Conservation (phyloP, 2,329 filamentous ascomycete genomes). For the Pseudohalonectria lignicola region DNA sequence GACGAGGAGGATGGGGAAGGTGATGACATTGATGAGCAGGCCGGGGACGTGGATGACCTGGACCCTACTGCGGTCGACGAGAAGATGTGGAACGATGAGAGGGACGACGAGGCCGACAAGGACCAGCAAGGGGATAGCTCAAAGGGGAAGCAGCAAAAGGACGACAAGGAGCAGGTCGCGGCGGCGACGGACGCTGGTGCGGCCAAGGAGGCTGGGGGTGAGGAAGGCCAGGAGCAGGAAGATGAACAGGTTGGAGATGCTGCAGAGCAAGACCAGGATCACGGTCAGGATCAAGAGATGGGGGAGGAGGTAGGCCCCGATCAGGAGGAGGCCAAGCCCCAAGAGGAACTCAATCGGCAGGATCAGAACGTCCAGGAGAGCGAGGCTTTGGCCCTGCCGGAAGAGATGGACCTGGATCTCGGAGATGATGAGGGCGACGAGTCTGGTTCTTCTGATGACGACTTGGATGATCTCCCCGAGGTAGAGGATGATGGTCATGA, state of each 20-base stretch:
- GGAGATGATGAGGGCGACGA: constrained; percentile 55
- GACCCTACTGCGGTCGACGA: constrained; percentile 89
- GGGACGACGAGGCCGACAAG: constrained; percentile 70
- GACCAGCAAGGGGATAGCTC: constrained; percentile 67
- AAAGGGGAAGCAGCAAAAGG: constrained; percentile 53
- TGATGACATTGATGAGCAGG: constrained; percentile 79
- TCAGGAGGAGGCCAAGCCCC: constrained; percentile 42
- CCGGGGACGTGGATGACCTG: constrained; percentile 81
- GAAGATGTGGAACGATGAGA: constrained; percentile 92
- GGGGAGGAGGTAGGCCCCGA: constrained; percentile 53
- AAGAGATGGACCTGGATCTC: constrained; percentile 81
- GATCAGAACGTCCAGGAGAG: constrained; percentile 73
- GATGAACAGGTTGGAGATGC: constrained; percentile 22
- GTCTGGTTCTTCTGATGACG: constrained; percentile 37
- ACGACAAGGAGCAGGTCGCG: constrained; percentile 48
- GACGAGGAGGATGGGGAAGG: constrained; percentile 50
- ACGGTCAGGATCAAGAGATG: constrained; percentile 39
- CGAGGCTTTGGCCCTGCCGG: constrained; percentile 71
- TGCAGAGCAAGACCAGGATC: no score
- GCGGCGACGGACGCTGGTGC: constrained; percentile 54
- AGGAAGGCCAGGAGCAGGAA: constrained; percentile 38
- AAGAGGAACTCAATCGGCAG: constrained; percentile 47
- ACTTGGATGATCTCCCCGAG: constrained; percentile 47
- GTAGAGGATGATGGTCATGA: constrained; percentile 24
- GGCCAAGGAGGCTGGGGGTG: constrained; percentile 33